phyloP scores from a whole-genome alignment of 352 stramenopile genomes.

The Phytophthora europaea region DNA sequence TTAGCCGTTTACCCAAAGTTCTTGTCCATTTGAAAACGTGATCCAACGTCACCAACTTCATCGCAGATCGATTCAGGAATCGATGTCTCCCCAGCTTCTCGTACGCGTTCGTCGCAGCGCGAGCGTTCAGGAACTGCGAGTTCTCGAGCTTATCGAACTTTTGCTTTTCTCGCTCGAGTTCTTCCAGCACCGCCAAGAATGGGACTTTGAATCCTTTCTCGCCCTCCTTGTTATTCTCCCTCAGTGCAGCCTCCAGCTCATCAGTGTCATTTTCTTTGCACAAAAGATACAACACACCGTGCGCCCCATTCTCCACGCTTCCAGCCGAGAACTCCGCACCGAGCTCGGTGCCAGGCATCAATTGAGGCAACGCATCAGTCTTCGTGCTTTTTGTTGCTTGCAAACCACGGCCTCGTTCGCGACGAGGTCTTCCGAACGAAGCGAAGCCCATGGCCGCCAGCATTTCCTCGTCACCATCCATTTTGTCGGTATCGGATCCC shows the following conservation, averaged over 20 bases:
- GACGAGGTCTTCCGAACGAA: constrained; percentile 57
- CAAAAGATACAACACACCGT: constrained; percentile 50
- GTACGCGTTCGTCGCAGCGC: constrained; percentile 60
- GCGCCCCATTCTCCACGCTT: constrained; percentile 22
- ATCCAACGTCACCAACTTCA: constrained; percentile 86
- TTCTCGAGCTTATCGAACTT: constrained; percentile 52
- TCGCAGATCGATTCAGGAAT: constrained; percentile 85
- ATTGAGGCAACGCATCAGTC: constrained; percentile 29
- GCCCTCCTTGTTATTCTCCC: neutral
- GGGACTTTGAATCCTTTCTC: constrained; percentile 6
- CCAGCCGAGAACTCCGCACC: constrained; percentile 1
- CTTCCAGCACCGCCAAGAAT: constrained; percentile 34
- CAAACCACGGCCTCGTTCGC: neutral
- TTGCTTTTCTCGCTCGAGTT: constrained; percentile 50
- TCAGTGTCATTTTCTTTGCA: constrained; percentile 9
- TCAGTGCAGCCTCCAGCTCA: constrained; percentile 17
- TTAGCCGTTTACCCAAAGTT: constrained; percentile 31
- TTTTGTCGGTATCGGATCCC: constrained; percentile 16
- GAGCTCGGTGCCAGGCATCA: constrained; percentile 56
- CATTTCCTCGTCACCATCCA: constrained; percentile 52
- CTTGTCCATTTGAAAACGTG: constrained; percentile 66
- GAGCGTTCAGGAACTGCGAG: constrained; percentile 49
- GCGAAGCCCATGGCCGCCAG: constrained; percentile 68
- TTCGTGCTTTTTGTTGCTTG: neutral
- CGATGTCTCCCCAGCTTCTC: constrained; percentile 65